phyloP scores from a whole-genome alignment of 2,329 filamentous ascomycete genomes.

The Cercospora nicotianae region DNA sequence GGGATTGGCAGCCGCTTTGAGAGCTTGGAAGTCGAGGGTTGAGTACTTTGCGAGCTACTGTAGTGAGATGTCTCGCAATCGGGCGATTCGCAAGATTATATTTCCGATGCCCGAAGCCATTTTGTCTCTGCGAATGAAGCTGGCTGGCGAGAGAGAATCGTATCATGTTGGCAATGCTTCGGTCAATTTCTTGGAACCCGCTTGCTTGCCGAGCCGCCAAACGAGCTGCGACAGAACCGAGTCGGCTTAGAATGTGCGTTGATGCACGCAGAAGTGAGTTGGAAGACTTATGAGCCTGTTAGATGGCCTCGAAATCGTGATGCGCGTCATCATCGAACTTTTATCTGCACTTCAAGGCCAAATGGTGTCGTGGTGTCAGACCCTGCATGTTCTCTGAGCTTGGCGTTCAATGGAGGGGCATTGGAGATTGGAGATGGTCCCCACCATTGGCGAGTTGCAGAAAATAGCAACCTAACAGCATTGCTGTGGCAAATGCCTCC shows the following conservation, averaged over 20 bases:
- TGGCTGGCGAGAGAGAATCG: neutral
- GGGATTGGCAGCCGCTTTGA: conserved; percentile 48
- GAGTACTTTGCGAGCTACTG: neutral
- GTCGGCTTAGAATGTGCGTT: neutral
- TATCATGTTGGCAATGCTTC: neutral
- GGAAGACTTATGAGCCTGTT: too few relatives aligned
- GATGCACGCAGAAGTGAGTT: neutral
- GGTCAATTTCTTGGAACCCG: neutral
- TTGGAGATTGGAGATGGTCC: neutral
- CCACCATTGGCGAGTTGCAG: neutral
- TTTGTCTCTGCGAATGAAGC: neutral
- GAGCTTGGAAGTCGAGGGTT: conserved; percentile 30
- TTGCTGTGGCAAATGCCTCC: neutral
- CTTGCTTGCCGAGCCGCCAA: neutral
- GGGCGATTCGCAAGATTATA: neutral
- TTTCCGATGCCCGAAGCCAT: neutral
- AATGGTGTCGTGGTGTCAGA: neutral
- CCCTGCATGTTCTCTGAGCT: neutral
- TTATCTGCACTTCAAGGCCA: neutral
- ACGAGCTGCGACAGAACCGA: neutral
- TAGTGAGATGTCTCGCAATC: neutral
- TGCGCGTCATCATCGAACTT: neutral
- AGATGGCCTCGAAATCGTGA: neutral
- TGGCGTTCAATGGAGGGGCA: neutral
- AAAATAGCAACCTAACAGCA: neutral